Evolutionary conservation across 169 alveolate genomes (phyloP).

Genomic region (Plasmodium relictum): DNA sequence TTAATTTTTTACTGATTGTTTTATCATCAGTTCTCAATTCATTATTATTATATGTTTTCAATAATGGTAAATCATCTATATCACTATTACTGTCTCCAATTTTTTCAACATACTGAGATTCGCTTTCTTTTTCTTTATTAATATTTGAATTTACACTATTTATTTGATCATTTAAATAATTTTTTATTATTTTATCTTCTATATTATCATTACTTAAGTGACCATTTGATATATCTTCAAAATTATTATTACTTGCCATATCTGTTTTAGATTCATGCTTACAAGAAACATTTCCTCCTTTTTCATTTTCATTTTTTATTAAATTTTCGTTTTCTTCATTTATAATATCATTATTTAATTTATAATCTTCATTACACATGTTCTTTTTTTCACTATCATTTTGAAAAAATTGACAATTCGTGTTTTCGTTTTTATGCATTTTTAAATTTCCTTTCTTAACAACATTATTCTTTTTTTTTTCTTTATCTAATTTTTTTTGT

Average conservation of each 20-base stretch:
- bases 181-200: constrained; percentile 49
- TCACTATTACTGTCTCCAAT: constrained; percentile 17
- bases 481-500: neutral
- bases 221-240: neutral
- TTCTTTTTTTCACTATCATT: constrained; percentile 2
- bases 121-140: neutral
- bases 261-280: neutral
- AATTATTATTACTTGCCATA: neutral
- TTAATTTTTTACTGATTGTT: neutral
- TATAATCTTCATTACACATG: neutral
- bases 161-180: constrained; percentile 42
- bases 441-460: neutral
- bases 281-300: neutral
- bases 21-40: neutral
- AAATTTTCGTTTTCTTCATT: neutral
- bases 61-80: constrained; percentile 27
- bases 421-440: constrained; percentile 19
- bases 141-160: neutral
- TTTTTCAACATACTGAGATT: neutral
- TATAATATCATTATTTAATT: neutral
- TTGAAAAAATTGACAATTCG: neutral
- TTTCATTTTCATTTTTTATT: neutral
- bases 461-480: neutral
- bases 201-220: neutral
- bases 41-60: neutral